A percentile compares a stretch with the other conserved stretches of the same genome.
Evolutionary conservation across 768 basidiomycete species (phyloP).

Genomic region (Neoboletus brunneissimus): DNA sequence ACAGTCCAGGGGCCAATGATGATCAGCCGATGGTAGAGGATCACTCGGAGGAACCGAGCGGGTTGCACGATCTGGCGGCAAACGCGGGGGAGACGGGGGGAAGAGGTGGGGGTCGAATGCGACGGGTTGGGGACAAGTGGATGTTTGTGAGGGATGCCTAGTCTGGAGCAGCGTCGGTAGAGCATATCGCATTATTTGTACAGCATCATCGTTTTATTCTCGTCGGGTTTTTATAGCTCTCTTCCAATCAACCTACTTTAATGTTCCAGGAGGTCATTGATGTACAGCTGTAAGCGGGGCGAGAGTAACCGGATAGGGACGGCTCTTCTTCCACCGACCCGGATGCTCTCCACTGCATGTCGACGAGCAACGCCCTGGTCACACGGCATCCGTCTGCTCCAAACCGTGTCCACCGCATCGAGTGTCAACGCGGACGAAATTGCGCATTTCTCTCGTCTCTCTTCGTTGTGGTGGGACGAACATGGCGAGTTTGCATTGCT

Average conservation of each 20-base stretch:
- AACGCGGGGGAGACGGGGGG: slow-evolving; percentile 1
- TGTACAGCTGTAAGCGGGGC: not conserved
- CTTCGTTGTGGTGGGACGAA: slow-evolving; percentile 96
- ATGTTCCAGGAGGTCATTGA: not conserved
- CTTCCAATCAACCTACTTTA: not conserved
- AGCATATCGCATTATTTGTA: slow-evolving; percentile 26
- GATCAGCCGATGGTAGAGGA: slow-evolving; percentile 1
- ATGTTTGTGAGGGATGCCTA: slow-evolving; percentile 60
- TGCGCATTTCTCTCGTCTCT: slow-evolving; percentile 83
- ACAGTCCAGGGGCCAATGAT: not conserved
- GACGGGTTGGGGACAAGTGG: slow-evolving; percentile 71
- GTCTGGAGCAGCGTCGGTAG: not conserved
- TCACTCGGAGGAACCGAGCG: not conserved
- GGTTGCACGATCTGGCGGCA: not conserved
- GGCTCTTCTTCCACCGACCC: not conserved
- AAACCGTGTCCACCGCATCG: slow-evolving; percentile 20
- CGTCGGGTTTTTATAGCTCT: not conserved
- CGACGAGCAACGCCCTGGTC: slow-evolving; percentile 15
- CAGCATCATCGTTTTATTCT: slow-evolving; percentile 8
- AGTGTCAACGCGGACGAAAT: slow-evolving; percentile 76
- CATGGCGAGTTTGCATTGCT: slow-evolving; percentile 84
- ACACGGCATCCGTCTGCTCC: slow-evolving; percentile 14
- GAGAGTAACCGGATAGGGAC: too few species aligned
- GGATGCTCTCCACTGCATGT: slow-evolving; percentile 21
- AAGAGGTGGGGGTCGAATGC: slow-evolving; percentile 55